These are phyloP conservation scores for Colletotrichum euphorbiae DNA, from an alignment of 2,329 filamentous ascomycete genomes.

Conservation along the genomic window DNA sequence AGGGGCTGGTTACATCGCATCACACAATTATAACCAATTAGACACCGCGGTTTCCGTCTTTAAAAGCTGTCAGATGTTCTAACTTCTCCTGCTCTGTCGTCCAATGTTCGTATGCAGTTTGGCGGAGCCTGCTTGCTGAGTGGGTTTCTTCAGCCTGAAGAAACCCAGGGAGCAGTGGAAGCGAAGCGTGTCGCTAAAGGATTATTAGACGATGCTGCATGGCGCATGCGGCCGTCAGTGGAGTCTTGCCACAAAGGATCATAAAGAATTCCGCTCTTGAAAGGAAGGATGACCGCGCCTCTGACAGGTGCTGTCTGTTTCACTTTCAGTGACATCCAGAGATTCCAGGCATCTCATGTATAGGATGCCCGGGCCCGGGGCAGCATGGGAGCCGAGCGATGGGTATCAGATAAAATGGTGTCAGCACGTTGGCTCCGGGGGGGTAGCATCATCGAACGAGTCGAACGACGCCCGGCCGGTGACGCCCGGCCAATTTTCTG, in stretches of 20 bases:
- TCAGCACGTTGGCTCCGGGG: too few species aligned
- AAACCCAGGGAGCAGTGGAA: constrained; percentile 1
- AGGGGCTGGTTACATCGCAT: constrained; percentile 13
- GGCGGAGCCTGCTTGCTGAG: not conserved
- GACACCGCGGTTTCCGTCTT: not conserved
- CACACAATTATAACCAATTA: constrained; percentile 10
- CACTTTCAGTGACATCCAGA: too few species aligned
- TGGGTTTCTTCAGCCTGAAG: too few species aligned
- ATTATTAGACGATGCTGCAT: constrained; percentile 18
- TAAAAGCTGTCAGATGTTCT: not conserved
- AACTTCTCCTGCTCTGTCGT: not conserved
- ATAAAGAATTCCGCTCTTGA: not conserved
- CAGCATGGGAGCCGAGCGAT: not conserved
- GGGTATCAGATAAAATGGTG: not conserved
- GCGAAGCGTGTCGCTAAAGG: not conserved
- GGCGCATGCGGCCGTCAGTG: not conserved
- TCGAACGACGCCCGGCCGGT: too few species aligned
- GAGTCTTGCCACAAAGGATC: not conserved
- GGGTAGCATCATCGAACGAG: too few species aligned
- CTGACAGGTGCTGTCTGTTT: constrained; percentile 9
- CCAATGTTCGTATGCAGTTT: constrained; percentile 1
- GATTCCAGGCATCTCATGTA: constrained; percentile 10
- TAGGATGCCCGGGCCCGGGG: constrained; percentile 2
- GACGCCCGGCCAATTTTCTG: too few species aligned
- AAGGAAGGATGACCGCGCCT: not conserved